These are phyloP conservation scores for Magnaporthiopsis rhizophila DNA, from an alignment of 2,329 filamentous ascomycete species.

Conservation along the genomic window DNA sequence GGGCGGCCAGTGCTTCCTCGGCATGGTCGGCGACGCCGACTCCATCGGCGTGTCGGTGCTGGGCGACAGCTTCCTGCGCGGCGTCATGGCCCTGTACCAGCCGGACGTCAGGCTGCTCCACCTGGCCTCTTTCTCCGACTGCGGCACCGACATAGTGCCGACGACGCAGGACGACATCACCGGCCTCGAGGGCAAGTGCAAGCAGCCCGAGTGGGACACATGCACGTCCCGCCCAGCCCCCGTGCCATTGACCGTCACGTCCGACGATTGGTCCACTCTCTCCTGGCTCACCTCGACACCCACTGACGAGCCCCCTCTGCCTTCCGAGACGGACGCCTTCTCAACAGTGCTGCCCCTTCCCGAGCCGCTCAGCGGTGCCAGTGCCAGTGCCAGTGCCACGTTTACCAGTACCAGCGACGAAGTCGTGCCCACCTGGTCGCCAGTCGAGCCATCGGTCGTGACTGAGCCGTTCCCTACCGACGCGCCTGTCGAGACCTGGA, in stretches of 20 bases:
- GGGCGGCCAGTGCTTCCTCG: slow-evolving; percentile 12
- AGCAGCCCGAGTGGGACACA: slow-evolving; percentile 4
- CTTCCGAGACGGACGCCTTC: not conserved
- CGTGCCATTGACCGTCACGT: slow-evolving; percentile 1
- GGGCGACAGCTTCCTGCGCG: slow-evolving; percentile 15
- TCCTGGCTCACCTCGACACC: not conserved
- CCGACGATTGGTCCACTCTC: not conserved
- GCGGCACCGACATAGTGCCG: slow-evolving; percentile 7
- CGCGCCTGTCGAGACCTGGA: not conserved
- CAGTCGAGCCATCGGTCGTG: not conserved
- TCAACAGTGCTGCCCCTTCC: not conserved
- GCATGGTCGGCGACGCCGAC: slow-evolving; percentile 9
- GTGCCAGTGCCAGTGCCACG: too few species aligned
- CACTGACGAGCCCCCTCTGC: not conserved
- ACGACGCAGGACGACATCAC: not conserved
- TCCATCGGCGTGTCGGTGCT: slow-evolving; percentile 13
- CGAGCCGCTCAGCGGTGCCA: too few species aligned
- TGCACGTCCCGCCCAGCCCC: slow-evolving; percentile 4
- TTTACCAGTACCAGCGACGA: too few species aligned
- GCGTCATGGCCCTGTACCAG: slow-evolving; percentile 6
- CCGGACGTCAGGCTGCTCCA: slow-evolving; percentile 5
- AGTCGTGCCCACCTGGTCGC: too few species aligned
- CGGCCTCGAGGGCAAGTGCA: slow-evolving; percentile 1
- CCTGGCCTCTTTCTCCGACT: slow-evolving; percentile 3
- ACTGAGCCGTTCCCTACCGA: not conserved